These are phyloP conservation scores for Vicia villosa DNA, from an alignment of 306 rosid genomes.

Conservation along the genomic window DNA sequence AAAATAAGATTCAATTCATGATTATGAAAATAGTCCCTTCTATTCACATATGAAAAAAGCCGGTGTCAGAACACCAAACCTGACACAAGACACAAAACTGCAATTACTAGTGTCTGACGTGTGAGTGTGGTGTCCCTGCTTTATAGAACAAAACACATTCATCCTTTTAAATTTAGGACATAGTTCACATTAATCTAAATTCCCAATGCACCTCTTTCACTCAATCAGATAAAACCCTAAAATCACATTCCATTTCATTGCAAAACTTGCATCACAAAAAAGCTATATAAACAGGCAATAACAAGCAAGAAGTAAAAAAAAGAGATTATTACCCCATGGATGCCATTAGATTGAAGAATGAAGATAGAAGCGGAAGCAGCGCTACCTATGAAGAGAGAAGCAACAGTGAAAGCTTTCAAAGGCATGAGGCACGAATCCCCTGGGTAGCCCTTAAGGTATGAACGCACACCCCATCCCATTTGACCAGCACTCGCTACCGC, in stretches of 20 bases:
- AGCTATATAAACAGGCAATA: too few relatives aligned
- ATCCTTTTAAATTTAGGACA: background rate
- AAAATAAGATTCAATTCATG: too few relatives aligned
- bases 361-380: slow-evolving; percentile 66
- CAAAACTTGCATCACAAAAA: background rate
- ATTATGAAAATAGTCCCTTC: too few relatives aligned
- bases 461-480: slow-evolving; percentile 61
- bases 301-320: background rate
- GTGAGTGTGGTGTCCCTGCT: too few relatives aligned
- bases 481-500: slow-evolving; percentile 65
- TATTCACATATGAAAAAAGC: too few relatives aligned
- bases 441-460: slow-evolving; percentile 47
- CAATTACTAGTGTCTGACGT: too few relatives aligned
- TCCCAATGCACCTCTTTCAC: background rate
- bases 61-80: too few relatives aligned
- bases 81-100: too few relatives aligned
- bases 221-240: background rate
- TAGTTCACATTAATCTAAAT: background rate
- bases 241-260: background rate
- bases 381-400: slow-evolving; percentile 78
- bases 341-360: slow-evolving; percentile 56
- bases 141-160: background rate
- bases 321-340: slow-evolving; percentile 55
- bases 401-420: slow-evolving; percentile 72
- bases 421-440: slow-evolving; percentile 73